Evolutionary conservation across 306 rosid species (phyloP), one percentile per base, ranked within the genome.

Genomic region (Lablab purpureus): DNA sequence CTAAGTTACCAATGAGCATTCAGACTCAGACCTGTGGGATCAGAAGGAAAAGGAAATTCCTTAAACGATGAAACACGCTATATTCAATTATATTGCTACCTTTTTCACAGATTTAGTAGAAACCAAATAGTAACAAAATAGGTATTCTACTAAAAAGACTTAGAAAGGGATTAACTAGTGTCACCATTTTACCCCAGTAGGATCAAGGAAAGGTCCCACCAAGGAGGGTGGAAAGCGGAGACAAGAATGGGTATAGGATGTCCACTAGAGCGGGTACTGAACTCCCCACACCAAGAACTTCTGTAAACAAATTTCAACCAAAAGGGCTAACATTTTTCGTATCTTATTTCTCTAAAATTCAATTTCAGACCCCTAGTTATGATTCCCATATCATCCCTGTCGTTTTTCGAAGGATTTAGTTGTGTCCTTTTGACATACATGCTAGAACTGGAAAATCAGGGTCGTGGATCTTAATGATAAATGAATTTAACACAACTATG

Each of bases 21-120:
- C 71, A 71, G 45, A 55, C 28, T 41, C 59, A 12, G 27, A 78
- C 79, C 81, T 67, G 72, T 67, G 54, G 19, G 18, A 10, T 4
- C 58, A 75, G 59, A 60, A 75, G 28, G 30, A 60, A 50, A 65
- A 83, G 52, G 14, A 40, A 62, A 76, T 2, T 41, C 19, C 64
- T 71, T 41, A 82, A 18, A 71, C 70, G 51, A 63, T 52, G 47
- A 71, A 71, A 45, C 64, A 65, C 13, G 18, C 67, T 30, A 56
- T 25, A 68, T 49, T 56, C 58, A 67, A 23, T 74, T 67, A 15
- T 46, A 10, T 18, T 36, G 73, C 47, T 23, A 41, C 67, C 12
- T 25, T 66, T n/a, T 78, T 46, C 12, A 8, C 21, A 43, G 34
- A 28, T 34, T 43, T 58, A 41, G 74, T 6, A 50, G 55, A 28